A percentile compares a stretch with the other conserved stretches of the same genome.
phyloP scores from a whole-genome alignment of 2,329 filamentous ascomycete species.

The Penicillium corylophilum region DNA sequence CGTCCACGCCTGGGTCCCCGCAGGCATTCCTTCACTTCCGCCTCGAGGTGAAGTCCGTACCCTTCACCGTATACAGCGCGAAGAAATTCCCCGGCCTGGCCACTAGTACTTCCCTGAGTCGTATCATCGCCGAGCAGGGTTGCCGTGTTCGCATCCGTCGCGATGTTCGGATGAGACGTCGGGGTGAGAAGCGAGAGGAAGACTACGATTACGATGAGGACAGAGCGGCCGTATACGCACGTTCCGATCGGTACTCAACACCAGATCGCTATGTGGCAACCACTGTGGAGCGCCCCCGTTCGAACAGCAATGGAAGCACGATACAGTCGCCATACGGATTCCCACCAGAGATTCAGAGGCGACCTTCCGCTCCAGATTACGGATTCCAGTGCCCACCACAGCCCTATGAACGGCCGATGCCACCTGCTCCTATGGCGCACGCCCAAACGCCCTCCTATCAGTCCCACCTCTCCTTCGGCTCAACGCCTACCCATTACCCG shows the following conservation, averaged over 20 bases:
- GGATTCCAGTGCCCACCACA: conserved; percentile 32
- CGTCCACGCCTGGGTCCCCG: conserved; percentile 42
- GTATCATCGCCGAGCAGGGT: conserved; percentile 91
- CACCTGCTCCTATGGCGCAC: conserved; percentile 41
- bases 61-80: conserved; percentile 89
- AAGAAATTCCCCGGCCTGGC: conserved; percentile 97
- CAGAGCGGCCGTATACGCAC: conserved; percentile 43
- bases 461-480: conserved; percentile 46
- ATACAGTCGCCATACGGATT: conserved; percentile 48
- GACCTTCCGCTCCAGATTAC: conserved; percentile 52
- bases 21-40: conserved; percentile 73
- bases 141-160: conserved; percentile 94
- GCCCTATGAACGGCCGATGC: conserved; percentile 35
- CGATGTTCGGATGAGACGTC: conserved; percentile 87
- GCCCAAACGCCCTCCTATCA: conserved; percentile 37
- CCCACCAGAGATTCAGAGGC: conserved; percentile 43
- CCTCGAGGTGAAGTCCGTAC: conserved; percentile 82
- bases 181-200: conserved; percentile 67
- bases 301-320: conserved; percentile 58
- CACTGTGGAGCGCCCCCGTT: conserved; percentile 56
- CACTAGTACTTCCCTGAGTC: conserved; percentile 84
- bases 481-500: conserved; percentile 43
- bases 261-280: conserved; percentile 50
- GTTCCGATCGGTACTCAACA: conserved; percentile 51
- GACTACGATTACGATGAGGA: conserved; percentile 67